Conservation (phyloP, 2,329 filamentous ascomycete genomes). For the Biscogniauxia marginata region DNA sequence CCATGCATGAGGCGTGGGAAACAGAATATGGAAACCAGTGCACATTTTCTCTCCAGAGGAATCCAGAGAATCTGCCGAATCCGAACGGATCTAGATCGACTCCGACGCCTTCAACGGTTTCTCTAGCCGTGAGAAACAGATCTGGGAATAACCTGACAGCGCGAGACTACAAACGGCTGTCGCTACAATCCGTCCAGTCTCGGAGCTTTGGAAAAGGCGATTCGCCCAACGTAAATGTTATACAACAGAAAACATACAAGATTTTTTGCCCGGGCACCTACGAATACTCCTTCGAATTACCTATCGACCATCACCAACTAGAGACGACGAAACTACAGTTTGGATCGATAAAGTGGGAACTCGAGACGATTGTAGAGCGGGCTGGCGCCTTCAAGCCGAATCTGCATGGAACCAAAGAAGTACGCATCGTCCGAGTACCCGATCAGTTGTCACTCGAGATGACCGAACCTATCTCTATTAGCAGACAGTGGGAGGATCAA, state of each 20-base stretch:
- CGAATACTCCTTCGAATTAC: constrained; percentile 77
- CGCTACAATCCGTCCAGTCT: constrained; percentile 76
- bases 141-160: constrained; percentile 36
- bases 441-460: constrained; percentile 87
- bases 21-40: constrained; percentile 64
- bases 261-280: constrained; percentile 74
- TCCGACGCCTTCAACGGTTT: constrained; percentile 31
- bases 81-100: constrained; percentile 30
- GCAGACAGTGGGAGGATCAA: constrained; percentile 91
- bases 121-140: constrained; percentile 34
- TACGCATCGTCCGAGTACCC: constrained; percentile 79
- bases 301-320: constrained; percentile 81
- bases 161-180: constrained; percentile 65
- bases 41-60: constrained; percentile 48
- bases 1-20: constrained; percentile 60
- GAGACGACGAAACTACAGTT: constrained; percentile 88
- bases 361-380: constrained; percentile 82
- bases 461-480: constrained; percentile 91
- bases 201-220: constrained; percentile 85
- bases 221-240: constrained; percentile 58
- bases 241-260: constrained; percentile 72
- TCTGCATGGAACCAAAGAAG: constrained; percentile 76
- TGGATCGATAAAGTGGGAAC: constrained; percentile 82
- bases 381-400: constrained; percentile 90
- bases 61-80: constrained; percentile 32